Evolutionary conservation across 2,329 filamentous ascomycete species (phyloP), one percentile per base, ranked within the genome.

Genomic region (Penicillium sp.): DNA sequence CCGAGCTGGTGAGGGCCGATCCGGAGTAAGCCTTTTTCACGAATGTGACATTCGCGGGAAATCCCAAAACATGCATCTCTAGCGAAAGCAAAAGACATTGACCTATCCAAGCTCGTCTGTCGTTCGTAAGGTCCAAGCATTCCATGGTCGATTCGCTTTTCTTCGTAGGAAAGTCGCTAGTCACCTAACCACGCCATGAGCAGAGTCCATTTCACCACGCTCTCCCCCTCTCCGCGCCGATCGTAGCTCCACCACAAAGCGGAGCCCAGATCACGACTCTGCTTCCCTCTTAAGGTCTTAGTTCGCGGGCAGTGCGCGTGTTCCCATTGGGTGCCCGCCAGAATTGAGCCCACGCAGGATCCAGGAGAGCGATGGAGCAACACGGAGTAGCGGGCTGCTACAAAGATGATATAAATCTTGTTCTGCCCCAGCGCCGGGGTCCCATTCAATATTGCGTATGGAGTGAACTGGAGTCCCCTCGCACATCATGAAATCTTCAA

Each of bases 401-500:
- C 31, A 34, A 18, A 26, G 16, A 9, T 9, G 6, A 20, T 43
- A 46, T 46, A 46, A 50, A 50, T 38, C 20, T 18, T 20, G 26
- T 28, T 8, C 1, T 24, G 11, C 8, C 23, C 32, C 26, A 26
- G 24, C 14, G 3, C n/a, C 26, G 7, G 11, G n/a, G 38, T 14
- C n/a, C 22, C 22, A 14, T 24, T 26, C 13, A 32, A 16, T 24
- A 28, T 37, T 34, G 31, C 38, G 11, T 29, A 41, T 36, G 43
- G 43, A 18, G 26, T 50, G 32, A 41, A 23, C 23, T 41, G 20
- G 43, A 40, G 40, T 34, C 10, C 11, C n/a, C 2, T 18, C 11
- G 9, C 32, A n/a, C 18, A 53, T 26, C 20, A 65, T 65, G 62
- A 60, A 55, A 39, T 48, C 42, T 10, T 58, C 55, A 29, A 29